Evolutionary conservation across 2,329 filamentous ascomycete species (phyloP), one percentile per base, ranked within the genome.

Genomic region (Penicillium glabrum): DNA sequence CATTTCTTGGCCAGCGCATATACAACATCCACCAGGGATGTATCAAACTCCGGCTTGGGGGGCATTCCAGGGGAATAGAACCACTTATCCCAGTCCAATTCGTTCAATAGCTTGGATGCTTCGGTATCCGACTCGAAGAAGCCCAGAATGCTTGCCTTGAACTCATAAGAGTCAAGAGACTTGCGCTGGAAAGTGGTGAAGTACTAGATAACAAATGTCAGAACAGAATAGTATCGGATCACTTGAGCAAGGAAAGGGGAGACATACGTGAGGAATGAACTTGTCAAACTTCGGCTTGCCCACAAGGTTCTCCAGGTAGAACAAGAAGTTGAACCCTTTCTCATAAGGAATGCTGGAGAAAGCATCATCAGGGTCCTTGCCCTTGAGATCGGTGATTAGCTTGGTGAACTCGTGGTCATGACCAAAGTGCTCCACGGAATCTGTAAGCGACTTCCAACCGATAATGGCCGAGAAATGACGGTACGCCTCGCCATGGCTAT

Each of bases 401-500:
- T 96, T 96, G 8, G 95, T 99, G 78, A 95, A 98, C 66, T 93
- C 89, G 71, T 96, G 92, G 62, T 96, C 89, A 51, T 86, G 80
- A 39, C 93, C 93, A 67, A 88, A 95, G 39, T 87, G 82, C 33
- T 88, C 82, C 35, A 98, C 86, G 6, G 90, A 86, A 68, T 96
- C 92, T 76, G 89, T 83, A 19, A 96, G 84, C 2, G 88, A 85
- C 71, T 96, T 95, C 93, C 93, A 98, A 58, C 95, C 95, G 62
- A 97, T 96, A 63, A 98, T 96, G 61, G 93, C 88, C 9, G 90
- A 96, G 75, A 99, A 98, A 77, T 97, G 90, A 61, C 95, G 90
- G 71, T 96, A 88, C 5, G 89, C 78, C 61, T 93, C 89, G 46
- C 92, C 92, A 66, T 97, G 92, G 45, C 96, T 76, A 51, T 16